Percentiles rank a stretch among this genome's conserved stretches.
Conservation (phyloP, 306 rosid species). For the Abrus precatorius region DNA sequence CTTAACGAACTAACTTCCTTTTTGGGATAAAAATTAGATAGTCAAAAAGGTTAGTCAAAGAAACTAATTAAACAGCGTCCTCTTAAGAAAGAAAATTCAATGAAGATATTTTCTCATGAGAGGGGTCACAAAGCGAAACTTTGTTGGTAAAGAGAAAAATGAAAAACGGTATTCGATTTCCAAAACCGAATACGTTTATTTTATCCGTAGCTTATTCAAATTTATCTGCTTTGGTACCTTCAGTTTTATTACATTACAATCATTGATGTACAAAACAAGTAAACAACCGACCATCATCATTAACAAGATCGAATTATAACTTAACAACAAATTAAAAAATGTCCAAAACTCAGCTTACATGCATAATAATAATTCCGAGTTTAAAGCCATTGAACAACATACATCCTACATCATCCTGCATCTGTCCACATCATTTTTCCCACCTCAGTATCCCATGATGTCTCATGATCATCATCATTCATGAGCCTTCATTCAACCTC, state of each 20-base stretch:
- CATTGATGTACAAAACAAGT: constrained; percentile 32
- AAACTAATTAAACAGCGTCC: no score
- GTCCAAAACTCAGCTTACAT: constrained; percentile 45
- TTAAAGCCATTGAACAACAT: constrained; percentile 27
- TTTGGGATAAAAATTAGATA: background rate
- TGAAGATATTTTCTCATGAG: no score
- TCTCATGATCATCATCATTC: constrained; percentile 33
- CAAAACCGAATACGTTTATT: no score
- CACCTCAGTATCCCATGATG: constrained; percentile 43
- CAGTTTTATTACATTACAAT: constrained; percentile 24
- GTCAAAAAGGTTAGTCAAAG: no score
- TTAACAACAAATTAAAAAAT: constrained; percentile 21
- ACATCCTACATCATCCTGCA: constrained; percentile 33
- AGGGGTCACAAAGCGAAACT: no score
- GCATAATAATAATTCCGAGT: constrained; percentile 33
- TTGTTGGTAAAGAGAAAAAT: no score
- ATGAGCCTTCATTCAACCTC: background rate
- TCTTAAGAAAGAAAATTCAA: no score
- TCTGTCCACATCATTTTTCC: constrained; percentile 46
- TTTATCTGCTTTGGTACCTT: background rate
- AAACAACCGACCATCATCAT: constrained; percentile 41
- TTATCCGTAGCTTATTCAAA: no score
- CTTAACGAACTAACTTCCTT: no score
- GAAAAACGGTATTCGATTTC: no score
- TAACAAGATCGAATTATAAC: background rate